These are phyloP conservation scores for Calonectria montana DNA, from an alignment of 2,329 filamentous ascomycete genomes.

Conservation along the genomic window DNA sequence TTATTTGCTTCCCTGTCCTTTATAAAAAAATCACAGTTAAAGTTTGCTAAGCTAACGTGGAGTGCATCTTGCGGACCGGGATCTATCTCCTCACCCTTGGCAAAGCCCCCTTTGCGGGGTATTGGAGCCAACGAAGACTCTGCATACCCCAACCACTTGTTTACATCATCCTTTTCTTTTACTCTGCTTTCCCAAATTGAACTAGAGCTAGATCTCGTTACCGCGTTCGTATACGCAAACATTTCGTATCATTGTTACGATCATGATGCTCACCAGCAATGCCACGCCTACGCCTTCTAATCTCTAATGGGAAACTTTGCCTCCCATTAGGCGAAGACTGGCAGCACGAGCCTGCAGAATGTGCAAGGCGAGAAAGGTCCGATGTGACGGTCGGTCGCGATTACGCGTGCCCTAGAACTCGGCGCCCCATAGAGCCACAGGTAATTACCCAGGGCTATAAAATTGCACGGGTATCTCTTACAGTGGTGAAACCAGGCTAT, in stretches of 20 bases:
- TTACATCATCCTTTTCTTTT: neutral
- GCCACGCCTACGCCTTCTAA: neutral
- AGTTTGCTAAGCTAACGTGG: neutral
- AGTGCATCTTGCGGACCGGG: neutral
- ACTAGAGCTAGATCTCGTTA: neutral
- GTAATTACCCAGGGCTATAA: too few species aligned
- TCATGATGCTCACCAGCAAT: neutral
- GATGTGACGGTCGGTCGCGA: neutral
- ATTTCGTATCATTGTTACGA: neutral
- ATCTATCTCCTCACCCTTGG: neutral
- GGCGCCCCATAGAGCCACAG: too few species aligned
- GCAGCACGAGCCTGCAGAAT: neutral
- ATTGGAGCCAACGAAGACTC: neutral
- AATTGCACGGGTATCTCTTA: too few species aligned
- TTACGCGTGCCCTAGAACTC: too few species aligned
- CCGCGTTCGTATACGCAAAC: neutral
- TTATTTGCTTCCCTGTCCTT: accelerated
- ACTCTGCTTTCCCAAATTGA: neutral
- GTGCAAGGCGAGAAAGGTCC: neutral
- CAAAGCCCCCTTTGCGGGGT: neutral
- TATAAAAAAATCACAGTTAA: neutral
- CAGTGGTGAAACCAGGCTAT: too few species aligned
- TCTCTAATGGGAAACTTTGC: neutral
- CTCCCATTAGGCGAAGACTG: neutral
- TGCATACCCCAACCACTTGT: neutral